Conservation (phyloP, 495 filamentous ascomycete species). For the Aspergillus conjunctus region DNA sequence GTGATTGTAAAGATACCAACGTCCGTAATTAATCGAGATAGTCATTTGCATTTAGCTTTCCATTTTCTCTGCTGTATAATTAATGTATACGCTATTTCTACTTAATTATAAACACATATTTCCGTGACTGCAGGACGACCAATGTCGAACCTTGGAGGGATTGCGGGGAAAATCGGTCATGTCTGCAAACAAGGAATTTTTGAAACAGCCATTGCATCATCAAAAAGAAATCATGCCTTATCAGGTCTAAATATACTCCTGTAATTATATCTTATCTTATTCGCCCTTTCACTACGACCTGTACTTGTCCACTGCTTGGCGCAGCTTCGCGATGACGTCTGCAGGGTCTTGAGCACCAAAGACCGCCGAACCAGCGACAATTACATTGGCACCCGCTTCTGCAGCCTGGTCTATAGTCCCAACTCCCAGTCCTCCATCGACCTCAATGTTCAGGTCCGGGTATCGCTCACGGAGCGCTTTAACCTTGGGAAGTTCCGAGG, state of each 20-base stretch:
- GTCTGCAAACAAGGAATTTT: neutral
- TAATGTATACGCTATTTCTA: neutral
- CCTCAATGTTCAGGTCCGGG: conserved; percentile 92
- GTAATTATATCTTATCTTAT: neutral
- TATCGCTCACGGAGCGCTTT: conserved; percentile 77
- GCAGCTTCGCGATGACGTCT: conserved; percentile 78
- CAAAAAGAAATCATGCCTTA: conserved; percentile 3
- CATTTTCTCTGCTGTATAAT: neutral
- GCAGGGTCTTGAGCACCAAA: conserved; percentile 88
- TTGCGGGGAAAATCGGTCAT: neutral
- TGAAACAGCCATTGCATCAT: neutral
- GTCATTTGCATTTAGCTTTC: neutral
- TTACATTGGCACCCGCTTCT: conserved; percentile 95
- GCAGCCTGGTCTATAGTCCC: conserved; percentile 93
- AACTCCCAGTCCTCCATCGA: conserved; percentile 87
- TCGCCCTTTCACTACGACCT: conserved; percentile 25
- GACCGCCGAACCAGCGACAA: conserved; percentile 95
- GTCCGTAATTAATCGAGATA: neutral
- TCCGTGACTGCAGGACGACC: neutral
- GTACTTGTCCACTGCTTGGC: conserved; percentile 72
- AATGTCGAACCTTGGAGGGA: no score
- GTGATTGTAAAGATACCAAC: conserved; percentile 13
- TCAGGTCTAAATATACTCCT: conserved; percentile 3
- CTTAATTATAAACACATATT: neutral
- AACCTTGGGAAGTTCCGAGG: conserved; percentile 92